A percentile compares a stretch with the other conserved stretches of the same genome.
phyloP scores from a whole-genome alignment of 1,139 yeast genomes.

The Candida sanyaensis region DNA sequence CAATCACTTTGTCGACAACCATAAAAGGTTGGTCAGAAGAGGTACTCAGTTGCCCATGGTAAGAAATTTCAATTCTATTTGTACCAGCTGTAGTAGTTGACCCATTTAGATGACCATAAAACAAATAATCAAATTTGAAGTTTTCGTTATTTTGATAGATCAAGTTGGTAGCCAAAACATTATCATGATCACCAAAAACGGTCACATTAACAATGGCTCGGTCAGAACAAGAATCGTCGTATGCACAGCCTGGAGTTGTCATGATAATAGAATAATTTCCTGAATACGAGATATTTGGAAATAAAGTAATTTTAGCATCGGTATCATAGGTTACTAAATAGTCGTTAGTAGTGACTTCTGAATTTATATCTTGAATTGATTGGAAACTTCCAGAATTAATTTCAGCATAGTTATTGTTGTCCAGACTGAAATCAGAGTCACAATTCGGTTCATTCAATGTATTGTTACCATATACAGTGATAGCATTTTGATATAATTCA shows the following conservation, averaged over 20 bases:
- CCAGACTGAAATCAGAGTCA: slow-evolving; percentile 28
- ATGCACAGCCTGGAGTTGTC: slow-evolving; percentile 84
- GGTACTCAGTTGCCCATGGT: slow-evolving; percentile 31
- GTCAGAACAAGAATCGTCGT: slow-evolving; percentile 64
- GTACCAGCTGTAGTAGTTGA: slow-evolving; percentile 36
- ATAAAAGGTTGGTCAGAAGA: slow-evolving; percentile 40
- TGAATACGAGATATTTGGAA: slow-evolving; percentile 69
- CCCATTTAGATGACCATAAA: slow-evolving; percentile 66
- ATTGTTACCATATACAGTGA: slow-evolving; percentile 69
- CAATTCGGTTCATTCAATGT: slow-evolving; percentile 70
- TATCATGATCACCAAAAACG: slow-evolving; percentile 50
- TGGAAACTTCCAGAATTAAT: slow-evolving; percentile 35
- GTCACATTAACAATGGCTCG: slow-evolving; percentile 84
- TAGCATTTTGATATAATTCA: slow-evolving; percentile 67
- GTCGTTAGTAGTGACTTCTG: slow-evolving; percentile 23
- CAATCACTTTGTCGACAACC: slow-evolving; percentile 73
- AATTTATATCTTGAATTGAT: slow-evolving; percentile 25
- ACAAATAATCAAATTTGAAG: slow-evolving; percentile 79
- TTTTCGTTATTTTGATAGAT: slow-evolving; percentile 80
- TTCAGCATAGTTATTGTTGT: slow-evolving; percentile 34
- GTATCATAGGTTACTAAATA: slow-evolving; percentile 34
- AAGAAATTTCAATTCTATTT: slow-evolving; percentile 54
- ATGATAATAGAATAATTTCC: slow-evolving; percentile 76
- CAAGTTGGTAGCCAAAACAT: slow-evolving; percentile 38
- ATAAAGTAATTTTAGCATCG: slow-evolving; percentile 54